Conservation (phyloP, 1,284 basidiomycete genomes). For the Cerioporus squamosus region DNA sequence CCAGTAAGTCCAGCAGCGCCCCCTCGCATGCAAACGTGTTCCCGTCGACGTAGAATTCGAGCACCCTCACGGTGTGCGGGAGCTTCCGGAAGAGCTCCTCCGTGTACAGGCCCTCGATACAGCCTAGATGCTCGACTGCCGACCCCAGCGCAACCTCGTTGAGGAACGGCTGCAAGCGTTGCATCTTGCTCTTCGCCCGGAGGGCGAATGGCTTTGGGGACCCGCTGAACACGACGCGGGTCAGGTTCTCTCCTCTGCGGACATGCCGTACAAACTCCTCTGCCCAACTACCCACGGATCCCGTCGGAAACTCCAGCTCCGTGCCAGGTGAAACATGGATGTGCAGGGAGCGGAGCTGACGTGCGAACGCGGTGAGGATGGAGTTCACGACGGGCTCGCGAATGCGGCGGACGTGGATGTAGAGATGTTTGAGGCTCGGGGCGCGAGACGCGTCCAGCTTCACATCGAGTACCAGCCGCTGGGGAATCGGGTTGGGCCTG, state of each 20-base stretch:
- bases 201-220: not conserved
- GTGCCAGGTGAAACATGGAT: not conserved
- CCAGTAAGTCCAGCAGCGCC: not conserved
- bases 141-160: not conserved
- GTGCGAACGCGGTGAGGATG: conserved; percentile 1
- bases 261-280: not conserved
- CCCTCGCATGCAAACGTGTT: not conserved
- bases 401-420: not conserved
- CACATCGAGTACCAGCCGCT: not conserved
- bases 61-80: not conserved
- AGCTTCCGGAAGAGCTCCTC: not conserved
- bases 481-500: not conserved
- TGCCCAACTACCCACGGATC: not conserved
- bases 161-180: not conserved
- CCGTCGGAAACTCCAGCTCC: not conserved
- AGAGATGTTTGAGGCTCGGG: not conserved
- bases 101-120: not conserved
- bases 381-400: not conserved
- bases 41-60: not conserved
- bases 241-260: not conserved
- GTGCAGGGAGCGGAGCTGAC: not conserved
- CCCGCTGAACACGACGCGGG: conserved; percentile 2
- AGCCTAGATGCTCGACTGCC: not conserved
- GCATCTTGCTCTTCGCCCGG: not conserved
- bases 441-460: not conserved